Conservation (phyloP, 2,329 filamentous ascomycete genomes). For the Mycosphaerelloides madeirae region DNA sequence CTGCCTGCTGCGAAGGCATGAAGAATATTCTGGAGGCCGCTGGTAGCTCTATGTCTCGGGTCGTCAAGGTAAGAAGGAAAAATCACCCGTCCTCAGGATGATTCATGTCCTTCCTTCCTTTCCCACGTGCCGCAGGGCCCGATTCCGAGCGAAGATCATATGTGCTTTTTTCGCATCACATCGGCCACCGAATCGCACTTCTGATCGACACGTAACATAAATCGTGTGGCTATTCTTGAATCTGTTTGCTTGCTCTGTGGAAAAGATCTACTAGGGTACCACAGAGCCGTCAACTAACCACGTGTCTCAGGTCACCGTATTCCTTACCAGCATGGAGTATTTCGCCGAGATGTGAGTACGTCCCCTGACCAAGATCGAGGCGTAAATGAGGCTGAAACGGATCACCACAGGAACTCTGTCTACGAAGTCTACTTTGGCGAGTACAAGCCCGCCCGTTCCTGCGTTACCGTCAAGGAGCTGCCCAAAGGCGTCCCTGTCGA, state of each 20-base stretch:
- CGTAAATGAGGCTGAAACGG: neutral
- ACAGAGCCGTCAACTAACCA: too few species aligned
- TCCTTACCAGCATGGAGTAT: conserved; percentile 84
- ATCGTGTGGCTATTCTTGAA: too few species aligned
- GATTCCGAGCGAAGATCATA: too few species aligned
- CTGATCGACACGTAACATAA: too few species aligned
- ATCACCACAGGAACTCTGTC: conserved; percentile 58
- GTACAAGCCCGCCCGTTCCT: conserved; percentile 82
- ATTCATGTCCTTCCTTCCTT: neutral
- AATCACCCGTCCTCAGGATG: too few species aligned
- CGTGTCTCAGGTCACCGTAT: conserved; percentile 54
- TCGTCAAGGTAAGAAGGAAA: conserved; percentile 83
- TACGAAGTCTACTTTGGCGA: conserved; percentile 72
- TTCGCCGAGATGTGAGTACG: conserved; percentile 63
- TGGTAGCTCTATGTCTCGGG: conserved; percentile 69
- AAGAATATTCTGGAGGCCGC: conserved; percentile 77
- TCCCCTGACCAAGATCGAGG: neutral
- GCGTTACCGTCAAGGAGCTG: conserved; percentile 82
- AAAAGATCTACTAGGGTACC: too few species aligned
- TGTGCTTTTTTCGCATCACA: too few species aligned
- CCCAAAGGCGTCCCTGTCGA: conserved; percentile 83
- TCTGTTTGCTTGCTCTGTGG: too few species aligned
- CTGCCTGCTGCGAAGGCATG: conserved; percentile 72
- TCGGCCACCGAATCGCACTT: too few species aligned
- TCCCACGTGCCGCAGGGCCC: conserved; percentile 4